Base-by-base conservation (phyloP, 805 yeast species). In the Starmerella sirachaensis region DNA sequence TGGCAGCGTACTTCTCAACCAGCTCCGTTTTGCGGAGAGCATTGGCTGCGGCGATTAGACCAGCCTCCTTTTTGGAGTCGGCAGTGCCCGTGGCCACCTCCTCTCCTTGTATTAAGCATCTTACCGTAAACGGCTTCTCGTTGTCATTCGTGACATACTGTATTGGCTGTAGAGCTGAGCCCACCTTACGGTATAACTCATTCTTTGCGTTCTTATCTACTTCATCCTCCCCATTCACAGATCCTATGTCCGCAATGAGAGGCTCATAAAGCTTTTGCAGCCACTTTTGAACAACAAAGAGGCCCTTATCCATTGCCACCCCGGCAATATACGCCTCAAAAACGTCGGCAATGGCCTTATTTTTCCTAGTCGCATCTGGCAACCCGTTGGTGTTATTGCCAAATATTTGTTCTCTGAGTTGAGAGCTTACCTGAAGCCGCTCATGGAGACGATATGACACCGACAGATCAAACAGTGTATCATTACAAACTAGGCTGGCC, bases 301-400 rank as follows among this genome's bases (percentile, higher is more conserved):
- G 46, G 7, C 61, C 63, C 11, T 41, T 31, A 26, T 50, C 48
- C 6, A 49, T 30, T 8, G 48, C 68, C 22, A 88, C 58, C 0
- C 93, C 98, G 6, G 94, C 97, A 31, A 91, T 68, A 49, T 88
- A 88, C 0, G 97, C 95, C 59, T 91, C 98, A 55, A 88, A 82
- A 0, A 80, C 74, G 64, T 88, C 98, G 0, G 97, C 94, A 52
- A 69, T 70, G 4, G 80, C 63, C 54, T 91, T 91, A 46, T 70
- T 43, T 27, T 41, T 46, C 20, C 40, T 42, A 4, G 41, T 48
- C 3, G 35, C 16, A 18, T 42, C 40, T 7, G 46, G 46, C 4
- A 6, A 13, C 2, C 30, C 24, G 17, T 26, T 21, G 8, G 11
- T 22, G 11, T 26, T 6, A 8, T 25, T 10, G 9, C 35, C 29